Base-by-base conservation (phyloP, 441 rosid species). In the Hypseocharis bilobata region DNA sequence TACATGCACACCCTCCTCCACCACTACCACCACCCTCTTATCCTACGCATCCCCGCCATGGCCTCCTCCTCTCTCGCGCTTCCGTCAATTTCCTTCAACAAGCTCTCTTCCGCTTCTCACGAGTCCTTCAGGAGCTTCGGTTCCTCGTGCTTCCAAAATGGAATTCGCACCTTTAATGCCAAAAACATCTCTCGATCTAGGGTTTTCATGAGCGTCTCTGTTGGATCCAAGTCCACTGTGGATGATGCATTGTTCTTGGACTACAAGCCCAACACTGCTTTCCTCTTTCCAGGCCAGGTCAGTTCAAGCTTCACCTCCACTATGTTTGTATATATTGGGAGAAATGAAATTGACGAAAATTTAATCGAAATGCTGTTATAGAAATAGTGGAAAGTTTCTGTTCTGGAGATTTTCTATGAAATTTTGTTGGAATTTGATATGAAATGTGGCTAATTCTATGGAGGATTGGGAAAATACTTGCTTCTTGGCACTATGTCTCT, bases 251-350 rank as follows among this genome's bases (percentile, higher is more conserved):
- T 82, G 72, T 91, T 93, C 73, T 75, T 78, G 40, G 93, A 87
- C 78, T 93, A 91, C 79, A 88, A 85, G 74, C 88, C 99, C 65
- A 74, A 75, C 70, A 54, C 68, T 47, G 93, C 96, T 64, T 93
- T 93, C 80, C 82, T 88, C 28, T 93, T 91, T 56, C 99, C 97
- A 36, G 99, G 97, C 63, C 99, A 94, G 96, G 99, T 94, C 38
- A 59, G 76, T 64, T 60, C 29, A 11, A 11, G 40, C 64, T 25
- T 19, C 17, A 26, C n/a, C 10, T 7, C 54, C n/a, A 17, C n/a
- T n/a, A n/a, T n/a, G n/a, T n/a, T n/a, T n/a, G n/a, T n/a, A n/a
- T n/a, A 30, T 4, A 7, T 30, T 30, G 34, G 34, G 3, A 30
- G 34, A 30, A 30, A 7, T 30, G 34, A 30, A 30, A 30, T 30